phyloP scores from a whole-genome alignment of 495 filamentous ascomycete genomes.

The Tuber melanosporum region DNA sequence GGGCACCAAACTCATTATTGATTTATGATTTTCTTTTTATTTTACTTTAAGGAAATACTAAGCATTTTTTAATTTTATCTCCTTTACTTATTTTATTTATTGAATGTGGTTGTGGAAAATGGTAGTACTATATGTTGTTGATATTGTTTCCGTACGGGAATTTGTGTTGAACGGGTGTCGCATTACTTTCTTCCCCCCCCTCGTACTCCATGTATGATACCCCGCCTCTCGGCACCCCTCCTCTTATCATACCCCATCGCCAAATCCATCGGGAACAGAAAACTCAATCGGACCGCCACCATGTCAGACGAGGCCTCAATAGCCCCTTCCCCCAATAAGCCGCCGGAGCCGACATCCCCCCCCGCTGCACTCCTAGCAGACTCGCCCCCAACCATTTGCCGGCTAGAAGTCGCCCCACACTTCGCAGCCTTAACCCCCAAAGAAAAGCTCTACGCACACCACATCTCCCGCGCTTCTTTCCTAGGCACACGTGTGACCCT shows the following conservation, averaged over 20 bases:
- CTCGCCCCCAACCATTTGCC: slow-evolving; percentile 77
- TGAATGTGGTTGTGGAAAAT: too few species aligned
- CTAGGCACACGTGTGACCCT: slow-evolving; percentile 77
- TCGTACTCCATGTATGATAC: neutral
- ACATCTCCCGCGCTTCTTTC: slow-evolving; percentile 74
- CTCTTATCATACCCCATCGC: neutral
- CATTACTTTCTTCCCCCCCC: too few species aligned
- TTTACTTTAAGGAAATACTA: too few species aligned
- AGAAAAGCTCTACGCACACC: slow-evolving; percentile 85
- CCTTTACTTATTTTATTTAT: too few species aligned
- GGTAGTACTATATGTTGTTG: too few species aligned
- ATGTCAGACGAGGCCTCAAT: slow-evolving; percentile 9
- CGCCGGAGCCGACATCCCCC: slow-evolving; percentile 7
- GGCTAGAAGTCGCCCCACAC: slow-evolving; percentile 78
- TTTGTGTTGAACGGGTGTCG: too few species aligned
- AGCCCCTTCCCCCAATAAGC: neutral
- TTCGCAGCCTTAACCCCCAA: slow-evolving; percentile 73
- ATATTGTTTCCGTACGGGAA: too few species aligned
- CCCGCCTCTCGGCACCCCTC: neutral
- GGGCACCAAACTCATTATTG: too few species aligned
- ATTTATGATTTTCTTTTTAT: too few species aligned
- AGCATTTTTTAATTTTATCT: too few species aligned
- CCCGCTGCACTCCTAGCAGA: slow-evolving; percentile 57
- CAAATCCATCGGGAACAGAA: neutral
- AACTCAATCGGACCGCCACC: neutral